These are phyloP conservation scores for Fraxinus americana DNA, from an alignment of 257 asterid species.

Conservation along the genomic window DNA sequence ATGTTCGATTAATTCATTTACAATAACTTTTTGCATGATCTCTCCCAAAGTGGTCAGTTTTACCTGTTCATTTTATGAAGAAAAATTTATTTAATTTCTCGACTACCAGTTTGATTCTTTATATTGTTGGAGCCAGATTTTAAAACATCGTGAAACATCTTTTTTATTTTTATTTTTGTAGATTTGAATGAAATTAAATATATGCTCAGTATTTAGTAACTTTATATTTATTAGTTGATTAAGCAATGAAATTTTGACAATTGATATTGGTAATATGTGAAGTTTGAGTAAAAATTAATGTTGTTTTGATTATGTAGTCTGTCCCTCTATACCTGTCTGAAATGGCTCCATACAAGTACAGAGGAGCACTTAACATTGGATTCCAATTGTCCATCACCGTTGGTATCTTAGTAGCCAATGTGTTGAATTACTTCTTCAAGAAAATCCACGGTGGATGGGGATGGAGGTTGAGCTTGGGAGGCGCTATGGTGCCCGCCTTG, in stretches of 20 bases:
- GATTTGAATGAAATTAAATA: not conserved
- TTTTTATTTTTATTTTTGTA: not conserved
- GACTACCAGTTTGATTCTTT: not conserved
- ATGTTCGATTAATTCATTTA: no score
- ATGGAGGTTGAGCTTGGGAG: slow-evolving; percentile 83
- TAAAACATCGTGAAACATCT: not conserved
- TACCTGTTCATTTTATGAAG: no score
- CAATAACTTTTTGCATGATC: no score
- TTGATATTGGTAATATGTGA: not conserved
- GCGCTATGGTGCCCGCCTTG: slow-evolving; percentile 82
- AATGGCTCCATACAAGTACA: slow-evolving; percentile 61
- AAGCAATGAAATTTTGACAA: not conserved
- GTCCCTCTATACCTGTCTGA: slow-evolving; percentile 60
- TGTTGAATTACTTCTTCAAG: slow-evolving; percentile 44
- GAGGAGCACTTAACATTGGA: slow-evolving; percentile 56
- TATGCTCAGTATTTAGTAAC: no score
- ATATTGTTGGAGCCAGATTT: not conserved
- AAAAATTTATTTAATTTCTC: no score
- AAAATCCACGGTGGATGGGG: slow-evolving; percentile 56
- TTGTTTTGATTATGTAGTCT: slow-evolving; percentile 32
- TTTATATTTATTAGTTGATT: not conserved
- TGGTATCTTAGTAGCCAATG: slow-evolving; percentile 50
- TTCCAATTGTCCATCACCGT: slow-evolving; percentile 49
- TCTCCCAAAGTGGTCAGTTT: no score
- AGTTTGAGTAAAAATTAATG: not conserved